Percentiles rank a stretch among this genome's conserved stretches.
Evolutionary conservation across 1,284 basidiomycete species (phyloP).

Genomic region (Ceratobasidium sp.): DNA sequence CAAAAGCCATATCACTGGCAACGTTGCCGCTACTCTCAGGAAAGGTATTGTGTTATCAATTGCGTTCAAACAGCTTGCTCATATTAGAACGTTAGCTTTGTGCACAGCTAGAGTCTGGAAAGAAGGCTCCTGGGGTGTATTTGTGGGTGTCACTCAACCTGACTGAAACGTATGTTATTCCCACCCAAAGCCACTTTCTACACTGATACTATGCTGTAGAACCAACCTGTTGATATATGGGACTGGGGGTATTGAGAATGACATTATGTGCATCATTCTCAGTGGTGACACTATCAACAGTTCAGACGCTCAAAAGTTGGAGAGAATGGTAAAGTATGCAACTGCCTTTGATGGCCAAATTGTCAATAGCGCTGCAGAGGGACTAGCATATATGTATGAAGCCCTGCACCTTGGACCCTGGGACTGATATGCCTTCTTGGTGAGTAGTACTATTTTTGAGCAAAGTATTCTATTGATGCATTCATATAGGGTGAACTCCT

Average conservation of each 20-base stretch:
- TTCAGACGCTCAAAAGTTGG: not conserved
- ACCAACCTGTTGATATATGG: not conserved
- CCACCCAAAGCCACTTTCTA: too few relatives aligned
- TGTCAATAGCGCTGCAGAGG: not conserved
- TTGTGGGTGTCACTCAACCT: not conserved
- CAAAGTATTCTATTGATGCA: not conserved
- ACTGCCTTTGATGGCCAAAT: not conserved
- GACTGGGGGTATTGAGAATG: not conserved
- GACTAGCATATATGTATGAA: not conserved
- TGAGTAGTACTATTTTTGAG: not conserved
- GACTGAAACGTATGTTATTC: not conserved
- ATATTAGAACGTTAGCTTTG: not conserved
- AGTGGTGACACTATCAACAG: not conserved
- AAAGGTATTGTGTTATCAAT: not conserved
- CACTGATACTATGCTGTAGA: too few relatives aligned
- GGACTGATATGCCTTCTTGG: not conserved
- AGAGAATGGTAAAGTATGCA: not conserved
- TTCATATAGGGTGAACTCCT: not conserved
- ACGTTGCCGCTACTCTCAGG: not conserved
- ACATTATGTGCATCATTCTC: not conserved
- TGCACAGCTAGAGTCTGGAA: not conserved
- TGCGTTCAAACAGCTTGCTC: not conserved
- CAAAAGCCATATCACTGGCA: not conserved
- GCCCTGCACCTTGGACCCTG: not conserved
- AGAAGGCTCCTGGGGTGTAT: not conserved